Conservation (phyloP, 495 filamentous ascomycete genomes). For the Aspergillus nidulans region DNA sequence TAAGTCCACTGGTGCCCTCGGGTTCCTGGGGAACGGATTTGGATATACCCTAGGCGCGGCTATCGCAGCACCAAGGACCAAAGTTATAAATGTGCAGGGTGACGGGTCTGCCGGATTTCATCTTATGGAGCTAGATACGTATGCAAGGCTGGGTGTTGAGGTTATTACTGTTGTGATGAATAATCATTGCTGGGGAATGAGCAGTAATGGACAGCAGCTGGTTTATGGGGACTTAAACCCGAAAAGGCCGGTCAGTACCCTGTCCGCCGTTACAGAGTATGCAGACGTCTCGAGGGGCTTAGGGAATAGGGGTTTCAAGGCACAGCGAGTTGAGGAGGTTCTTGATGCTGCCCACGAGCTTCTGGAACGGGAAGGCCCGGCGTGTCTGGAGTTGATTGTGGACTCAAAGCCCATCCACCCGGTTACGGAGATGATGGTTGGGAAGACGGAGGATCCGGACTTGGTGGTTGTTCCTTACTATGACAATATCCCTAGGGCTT, state of each 20-base stretch:
- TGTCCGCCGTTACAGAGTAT: slow-evolving; percentile 22
- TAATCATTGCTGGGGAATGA: slow-evolving; percentile 29
- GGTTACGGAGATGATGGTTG: slow-evolving; percentile 25
- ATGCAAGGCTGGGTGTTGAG: slow-evolving; percentile 20
- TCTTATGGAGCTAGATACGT: slow-evolving; percentile 29
- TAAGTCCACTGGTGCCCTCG: slow-evolving; percentile 21
- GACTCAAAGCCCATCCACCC: slow-evolving; percentile 27
- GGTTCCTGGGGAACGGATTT: slow-evolving; percentile 25
- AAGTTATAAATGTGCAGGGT: slow-evolving; percentile 23
- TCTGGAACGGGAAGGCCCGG: slow-evolving; percentile 14
- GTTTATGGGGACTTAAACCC: slow-evolving; percentile 19
- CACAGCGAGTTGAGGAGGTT: slow-evolving; percentile 12
- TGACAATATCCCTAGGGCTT: slow-evolving; percentile 24
- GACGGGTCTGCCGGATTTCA: slow-evolving; percentile 29
- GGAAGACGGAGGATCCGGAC: slow-evolving; percentile 20
- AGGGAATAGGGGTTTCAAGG: slow-evolving; percentile 17
- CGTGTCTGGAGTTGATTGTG: slow-evolving; percentile 23
- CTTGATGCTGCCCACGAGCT: slow-evolving; percentile 12
- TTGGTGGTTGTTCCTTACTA: slow-evolving; percentile 26
- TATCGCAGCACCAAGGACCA: slow-evolving; percentile 20
- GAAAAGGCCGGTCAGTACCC: slow-evolving; percentile 17
- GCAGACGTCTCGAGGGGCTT: slow-evolving; percentile 22
- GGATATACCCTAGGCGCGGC: slow-evolving; percentile 25
- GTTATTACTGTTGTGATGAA: slow-evolving; percentile 28
- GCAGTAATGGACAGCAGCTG: slow-evolving; percentile 25